Evolutionary conservation across 331 rosid species (phyloP), one percentile per base, ranked within the genome.

Genomic region (Quercus phellos): DNA sequence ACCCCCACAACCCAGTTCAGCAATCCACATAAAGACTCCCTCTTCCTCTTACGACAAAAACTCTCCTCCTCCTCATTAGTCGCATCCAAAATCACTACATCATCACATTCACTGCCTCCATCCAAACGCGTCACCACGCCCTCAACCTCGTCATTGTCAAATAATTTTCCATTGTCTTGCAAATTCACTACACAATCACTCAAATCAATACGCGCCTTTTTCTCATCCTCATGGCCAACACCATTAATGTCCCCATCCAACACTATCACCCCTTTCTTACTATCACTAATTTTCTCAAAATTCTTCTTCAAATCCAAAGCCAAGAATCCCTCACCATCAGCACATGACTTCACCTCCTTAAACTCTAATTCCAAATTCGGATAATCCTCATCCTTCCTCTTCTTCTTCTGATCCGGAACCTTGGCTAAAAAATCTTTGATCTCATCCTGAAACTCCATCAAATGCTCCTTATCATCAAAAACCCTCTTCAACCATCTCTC

Each of bases 361-460:
- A 71, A 30, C n/a, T 58, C 59, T 55, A 83, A 26, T 19, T 74
- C 84, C 21, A 51, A 73, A 53, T 3, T 68, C 2, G 2, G 67
- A 50, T 24, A 68, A n/a, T 11, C 60, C 56, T 74, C 75, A 13
- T 70, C 78, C 27, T 66, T 73, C 67, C 70, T 61, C 75, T 51
- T 81, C 42, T 73, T 61, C 75, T 60, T 81, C 42, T 53, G 38
- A 76, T 84, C 84, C 1, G 77, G 60, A 73, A 61, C 19, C 30
- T 60, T 85, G 0, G 72, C 50, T 11, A 79, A 78, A 30, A 85
- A 75, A 59, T 75, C 89, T 59, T 72, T 79, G 42, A 85, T 63
- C 79, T 85, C 90, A 6, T 80, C 77, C 43, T 84, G 83, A 78
- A 87, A 67, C 35, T 85, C 93, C 96, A 88, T 84, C 82, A 90